Evolutionary conservation across 2,329 filamentous ascomycete species (phyloP).

Genomic region (Plenodomus lindquistii): DNA sequence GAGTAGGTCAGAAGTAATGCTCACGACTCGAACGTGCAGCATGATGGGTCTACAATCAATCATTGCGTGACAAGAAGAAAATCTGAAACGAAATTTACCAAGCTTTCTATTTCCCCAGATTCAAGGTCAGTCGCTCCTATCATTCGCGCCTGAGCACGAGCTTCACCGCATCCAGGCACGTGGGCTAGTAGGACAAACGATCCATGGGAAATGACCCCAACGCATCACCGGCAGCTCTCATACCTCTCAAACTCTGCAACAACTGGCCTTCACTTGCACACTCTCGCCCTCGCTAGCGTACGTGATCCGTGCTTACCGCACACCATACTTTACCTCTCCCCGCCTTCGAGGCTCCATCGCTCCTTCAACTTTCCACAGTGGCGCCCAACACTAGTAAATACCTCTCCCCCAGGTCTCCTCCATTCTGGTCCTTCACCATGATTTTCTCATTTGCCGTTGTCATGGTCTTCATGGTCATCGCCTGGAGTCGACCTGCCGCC

Average conservation of each 20-base stretch:
- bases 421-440: background rate
- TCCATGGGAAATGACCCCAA: background rate
- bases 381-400: background rate
- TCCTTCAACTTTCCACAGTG: background rate
- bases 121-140: background rate
- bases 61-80: no score
- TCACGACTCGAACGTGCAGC: no score
- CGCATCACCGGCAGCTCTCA: background rate
- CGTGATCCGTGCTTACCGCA: background rate
- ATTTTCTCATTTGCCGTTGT: background rate
- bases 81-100: no score
- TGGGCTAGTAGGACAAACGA: background rate
- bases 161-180: background rate
- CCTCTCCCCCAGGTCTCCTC: background rate
- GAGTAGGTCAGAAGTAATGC: no score
- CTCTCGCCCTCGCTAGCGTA: background rate
- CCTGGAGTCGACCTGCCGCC: background rate
- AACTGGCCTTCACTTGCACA: background rate
- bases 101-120: background rate
- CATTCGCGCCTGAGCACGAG: background rate
- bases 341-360: background rate
- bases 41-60: no score
- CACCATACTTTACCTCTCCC: background rate
- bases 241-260: background rate
- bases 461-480: slow-evolving; percentile 1